Evolutionary conservation across 2,329 filamentous ascomycete species (phyloP).

Genomic region (Aureobasidium subglaciale): DNA sequence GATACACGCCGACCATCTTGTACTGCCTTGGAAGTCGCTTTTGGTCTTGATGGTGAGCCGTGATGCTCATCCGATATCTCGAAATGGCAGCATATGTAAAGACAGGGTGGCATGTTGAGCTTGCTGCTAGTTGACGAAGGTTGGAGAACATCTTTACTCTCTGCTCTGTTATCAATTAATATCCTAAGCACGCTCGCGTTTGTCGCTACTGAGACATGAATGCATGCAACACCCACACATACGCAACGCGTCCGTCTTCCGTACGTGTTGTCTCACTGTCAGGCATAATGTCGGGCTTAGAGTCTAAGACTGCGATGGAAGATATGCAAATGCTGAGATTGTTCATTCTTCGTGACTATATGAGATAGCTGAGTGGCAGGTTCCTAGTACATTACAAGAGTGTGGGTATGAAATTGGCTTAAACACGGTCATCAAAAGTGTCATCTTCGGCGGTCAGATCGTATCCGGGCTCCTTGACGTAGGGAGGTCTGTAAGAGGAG

Average conservation of each 20-base stretch:
- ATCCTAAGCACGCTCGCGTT: too few relatives aligned
- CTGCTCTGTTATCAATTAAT: too few relatives aligned
- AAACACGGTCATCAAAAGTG: constrained; percentile 19
- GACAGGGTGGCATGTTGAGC: not conserved
- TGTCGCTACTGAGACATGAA: not conserved
- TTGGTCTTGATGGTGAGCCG: not conserved
- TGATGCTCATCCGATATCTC: not conserved
- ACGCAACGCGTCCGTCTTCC: not conserved
- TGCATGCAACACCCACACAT: not conserved
- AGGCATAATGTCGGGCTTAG: not conserved
- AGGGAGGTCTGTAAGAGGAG: constrained; percentile 24
- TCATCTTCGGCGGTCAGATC: constrained; percentile 23
- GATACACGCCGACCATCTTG: not conserved
- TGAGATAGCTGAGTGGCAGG: not conserved
- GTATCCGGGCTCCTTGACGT: constrained; percentile 24
- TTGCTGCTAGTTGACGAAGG: not conserved
- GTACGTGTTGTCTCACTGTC: not conserved
- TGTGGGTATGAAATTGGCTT: not conserved
- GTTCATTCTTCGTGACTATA: constrained; percentile 1
- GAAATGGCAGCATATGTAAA: constrained; percentile 9
- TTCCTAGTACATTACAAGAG: not conserved
- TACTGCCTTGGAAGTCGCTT: not conserved
- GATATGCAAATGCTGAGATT: not conserved
- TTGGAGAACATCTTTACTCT: too few relatives aligned
- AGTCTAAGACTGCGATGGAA: not conserved